Base-by-base conservation (phyloP, 768 basidiomycete genomes). In the Infundibulicybe gibba region DNA sequence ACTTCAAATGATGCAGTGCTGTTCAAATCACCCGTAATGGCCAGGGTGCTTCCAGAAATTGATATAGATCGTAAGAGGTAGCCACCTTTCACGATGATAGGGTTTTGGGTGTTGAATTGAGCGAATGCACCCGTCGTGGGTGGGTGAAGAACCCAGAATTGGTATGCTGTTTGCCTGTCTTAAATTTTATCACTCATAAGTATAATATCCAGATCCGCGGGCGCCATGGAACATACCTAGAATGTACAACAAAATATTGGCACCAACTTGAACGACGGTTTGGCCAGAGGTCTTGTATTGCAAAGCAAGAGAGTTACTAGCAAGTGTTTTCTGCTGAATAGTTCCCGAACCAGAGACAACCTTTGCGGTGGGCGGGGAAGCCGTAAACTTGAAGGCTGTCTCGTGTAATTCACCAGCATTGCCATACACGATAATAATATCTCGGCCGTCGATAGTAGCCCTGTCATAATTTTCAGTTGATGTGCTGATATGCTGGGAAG, bases 91-190 rank as follows among this genome's bases (percentile, higher is more conserved):
- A 77, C 61, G 38, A 75, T 66, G 40, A 76, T 66, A 1, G 76
- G 69, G 51, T 72, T 68, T 33, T 69, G 54, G 5, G 66, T 75
- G 45, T 56, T 69, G 43, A 65, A 74, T 13, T 61, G 55, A 21
- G 64, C 60, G 38, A 71, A 70, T 12, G 62, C 43, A 19, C 72
- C 69, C 3, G 56, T 51, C 10, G 68, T 59, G 15, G 68, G 64
- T 1, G 69, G 74, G 44, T 77, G 68, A 49, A 77, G 59, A 25
- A 75, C 68, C 76, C 77, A 78, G 56, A 75, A 76, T 46, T 75
- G 63, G 48, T 78, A 78, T 4, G 77, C 77, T 31, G 66, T 74
- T 34, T 61, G 58, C 32, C 74, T 75, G 54, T 79, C 77, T 77
- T 43, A 19, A 31, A 50, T 11, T 19, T 33, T 25, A 8, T 33